Percentiles rank a stretch among this genome's conserved stretches.
These are phyloP conservation scores for Fusarium caatingaense DNA, from an alignment of 2,329 filamentous ascomycete species.

Conservation along the genomic window DNA sequence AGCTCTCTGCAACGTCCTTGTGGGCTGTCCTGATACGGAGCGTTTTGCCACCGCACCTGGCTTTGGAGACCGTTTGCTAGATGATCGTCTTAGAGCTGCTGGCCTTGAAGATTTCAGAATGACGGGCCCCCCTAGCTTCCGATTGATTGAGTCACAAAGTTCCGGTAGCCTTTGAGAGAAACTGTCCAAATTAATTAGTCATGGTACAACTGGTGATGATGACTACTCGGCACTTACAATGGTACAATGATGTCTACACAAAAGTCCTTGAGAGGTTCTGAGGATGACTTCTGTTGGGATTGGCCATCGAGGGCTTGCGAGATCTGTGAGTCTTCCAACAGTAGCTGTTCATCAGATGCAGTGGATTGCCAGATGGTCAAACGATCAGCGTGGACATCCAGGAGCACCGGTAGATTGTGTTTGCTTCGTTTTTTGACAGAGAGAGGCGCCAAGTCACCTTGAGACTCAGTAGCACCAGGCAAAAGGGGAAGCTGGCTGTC, in stretches of 20 bases:
- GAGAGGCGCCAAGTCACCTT: constrained; percentile 46
- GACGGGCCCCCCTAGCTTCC: constrained; percentile 79
- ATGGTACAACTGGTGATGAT: neutral
- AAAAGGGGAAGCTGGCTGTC: constrained; percentile 62
- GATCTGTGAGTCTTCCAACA: constrained; percentile 62
- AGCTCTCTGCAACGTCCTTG: constrained; percentile 70
- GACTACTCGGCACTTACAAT: constrained; percentile 66
- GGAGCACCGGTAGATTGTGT: constrained; percentile 71
- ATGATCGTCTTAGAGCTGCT: constrained; percentile 58
- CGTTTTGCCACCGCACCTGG: constrained; percentile 66
- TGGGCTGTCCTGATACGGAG: constrained; percentile 54
- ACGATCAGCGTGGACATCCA: constrained; percentile 81
- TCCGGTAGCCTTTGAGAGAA: constrained; percentile 82
- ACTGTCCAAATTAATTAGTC: constrained; percentile 61
- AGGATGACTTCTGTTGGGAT: constrained; percentile 55
- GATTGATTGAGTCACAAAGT: constrained; percentile 75
- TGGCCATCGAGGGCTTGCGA: constrained; percentile 50
- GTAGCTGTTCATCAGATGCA: constrained; percentile 67
- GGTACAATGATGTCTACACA: constrained; percentile 84
- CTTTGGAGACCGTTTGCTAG: constrained; percentile 58
- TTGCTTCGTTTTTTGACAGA: constrained; percentile 67
- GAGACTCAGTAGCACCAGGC: constrained; percentile 51
- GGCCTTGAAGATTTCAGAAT: constrained; percentile 67
- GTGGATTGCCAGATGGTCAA: constrained; percentile 88
- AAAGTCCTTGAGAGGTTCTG: constrained; percentile 78